Percentiles rank a stretch among this genome's conserved stretches.
Conservation (phyloP, 2,329 filamentous ascomycete species). For the Fusarium chlamydosporum region DNA sequence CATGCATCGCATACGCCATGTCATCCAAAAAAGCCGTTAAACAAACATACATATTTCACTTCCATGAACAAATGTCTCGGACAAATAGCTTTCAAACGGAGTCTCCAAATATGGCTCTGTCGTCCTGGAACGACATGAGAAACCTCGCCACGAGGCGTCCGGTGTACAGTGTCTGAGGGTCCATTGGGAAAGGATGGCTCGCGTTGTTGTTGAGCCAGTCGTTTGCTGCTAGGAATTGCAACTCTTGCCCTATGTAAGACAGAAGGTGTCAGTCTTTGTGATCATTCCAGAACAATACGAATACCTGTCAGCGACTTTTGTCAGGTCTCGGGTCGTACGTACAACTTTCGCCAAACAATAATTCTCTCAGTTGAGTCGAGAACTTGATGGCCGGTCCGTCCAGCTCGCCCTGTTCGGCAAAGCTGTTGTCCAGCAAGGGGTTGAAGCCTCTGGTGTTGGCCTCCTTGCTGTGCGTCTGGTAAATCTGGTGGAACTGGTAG, state of each 20-base stretch:
- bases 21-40: conserved; percentile 34
- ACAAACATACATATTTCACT: conserved; percentile 10
- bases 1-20: conserved; percentile 41
- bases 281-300: conserved; percentile 30
- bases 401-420: conserved; percentile 61
- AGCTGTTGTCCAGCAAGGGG: conserved; percentile 64
- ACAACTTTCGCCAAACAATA: conserved; percentile 63
- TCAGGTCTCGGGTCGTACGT: conserved; percentile 50
- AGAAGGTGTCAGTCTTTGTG: conserved; percentile 36
- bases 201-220: conserved; percentile 62
- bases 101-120: conserved; percentile 63
- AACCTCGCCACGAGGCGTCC: conserved; percentile 69
- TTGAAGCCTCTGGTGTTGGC: conserved; percentile 67
- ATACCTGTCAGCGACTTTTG: conserved; percentile 7
- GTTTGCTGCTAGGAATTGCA: conserved; percentile 62
- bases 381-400: conserved; percentile 63
- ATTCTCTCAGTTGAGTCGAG: conserved; percentile 60
- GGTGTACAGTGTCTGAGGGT: conserved; percentile 66
- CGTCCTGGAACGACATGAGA: conserved; percentile 67
- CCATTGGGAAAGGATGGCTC: conserved; percentile 62
- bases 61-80: conserved; percentile 40
- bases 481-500: conserved; percentile 72
- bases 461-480: conserved; percentile 69
- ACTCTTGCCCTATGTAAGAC: conserved; percentile 53
- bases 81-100: conserved; percentile 32